Evolutionary conservation across 805 yeast genomes (phyloP), one percentile per base, ranked within the genome.

Genomic region (Vanderwaltozyma yarrowii): DNA sequence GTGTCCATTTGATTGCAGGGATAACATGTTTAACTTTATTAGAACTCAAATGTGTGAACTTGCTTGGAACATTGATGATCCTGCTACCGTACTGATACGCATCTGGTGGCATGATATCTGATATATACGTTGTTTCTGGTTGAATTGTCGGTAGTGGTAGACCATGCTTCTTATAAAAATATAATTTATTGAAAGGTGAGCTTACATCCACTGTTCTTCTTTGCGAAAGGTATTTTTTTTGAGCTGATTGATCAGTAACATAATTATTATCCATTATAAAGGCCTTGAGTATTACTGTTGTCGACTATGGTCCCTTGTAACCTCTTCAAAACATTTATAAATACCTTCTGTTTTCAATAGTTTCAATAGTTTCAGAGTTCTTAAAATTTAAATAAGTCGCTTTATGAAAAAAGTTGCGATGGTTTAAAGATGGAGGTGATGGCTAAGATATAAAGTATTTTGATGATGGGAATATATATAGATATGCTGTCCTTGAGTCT

Each of bases 11-110:
- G n/a, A 85, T 78, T 2, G 88, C 79, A 50, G 85, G 83, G 37
- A 88, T 85, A 3, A 94, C 84, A 63, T 89, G 96, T 52, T 82
- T 80, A 10, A 87, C 85, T 61, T 92, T 92, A 64, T 89, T 92
- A 15, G 92, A 78, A 41, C 94, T 79, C 35, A 88, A 71, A 63
- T 89, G 97, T 4, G 86, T 92, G 58, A 89, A 87, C 52, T 87
- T 87, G 20, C 84, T 73, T 35, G 79, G 77, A 9, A 78, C 57
- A 52, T 87, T 87, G 42, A 80, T 64, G 1, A 75, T 51, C 14
- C 60, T 40, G 23, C 41, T 43, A 2, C 31, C 25, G 19, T 37
- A 38, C 5, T 40, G 36, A 32, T 54, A 56, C 13, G 49, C 50
- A 41, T 49, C 45, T 11, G 63, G 61, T 6, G 63, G 60, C 40